These are phyloP conservation scores for Lentinula boryana DNA, from an alignment of 768 basidiomycete species.

Conservation along the genomic window DNA sequence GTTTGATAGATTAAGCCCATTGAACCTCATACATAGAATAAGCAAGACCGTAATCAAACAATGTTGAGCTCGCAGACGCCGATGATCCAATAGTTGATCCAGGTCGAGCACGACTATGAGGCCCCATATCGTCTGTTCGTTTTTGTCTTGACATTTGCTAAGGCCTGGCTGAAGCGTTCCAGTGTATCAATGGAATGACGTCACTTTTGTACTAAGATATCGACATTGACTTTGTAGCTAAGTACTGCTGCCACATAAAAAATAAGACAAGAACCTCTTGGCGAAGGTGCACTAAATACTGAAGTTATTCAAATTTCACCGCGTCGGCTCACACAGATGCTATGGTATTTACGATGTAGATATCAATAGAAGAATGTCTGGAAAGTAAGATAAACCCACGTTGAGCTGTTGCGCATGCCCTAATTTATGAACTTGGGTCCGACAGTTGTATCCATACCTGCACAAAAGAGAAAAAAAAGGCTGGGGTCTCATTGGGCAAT, in stretches of 20 bases:
- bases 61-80: neutral
- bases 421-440: conserved; percentile 22
- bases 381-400: conserved; percentile 12
- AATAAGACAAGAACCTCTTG: no score
- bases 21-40: conserved; percentile 15
- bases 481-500: neutral
- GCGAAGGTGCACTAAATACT: neutral
- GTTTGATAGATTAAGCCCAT: neutral
- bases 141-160: neutral
- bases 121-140: neutral
- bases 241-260: no score
- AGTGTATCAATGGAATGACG: neutral
- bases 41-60: conserved; percentile 17
- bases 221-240: no score
- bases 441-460: conserved; percentile 29
- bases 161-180: neutral
- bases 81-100: neutral
- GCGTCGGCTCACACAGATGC: conserved; percentile 16
- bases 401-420: conserved; percentile 22
- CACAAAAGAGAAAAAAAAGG: neutral
- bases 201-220: neutral
- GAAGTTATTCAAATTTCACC: conserved; percentile 1
- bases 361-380: neutral
- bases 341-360: neutral
- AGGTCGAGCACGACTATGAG: neutral